Evolutionary conservation across 140 eudicot species (phyloP).

Genomic region (Cichorium intybus): DNA sequence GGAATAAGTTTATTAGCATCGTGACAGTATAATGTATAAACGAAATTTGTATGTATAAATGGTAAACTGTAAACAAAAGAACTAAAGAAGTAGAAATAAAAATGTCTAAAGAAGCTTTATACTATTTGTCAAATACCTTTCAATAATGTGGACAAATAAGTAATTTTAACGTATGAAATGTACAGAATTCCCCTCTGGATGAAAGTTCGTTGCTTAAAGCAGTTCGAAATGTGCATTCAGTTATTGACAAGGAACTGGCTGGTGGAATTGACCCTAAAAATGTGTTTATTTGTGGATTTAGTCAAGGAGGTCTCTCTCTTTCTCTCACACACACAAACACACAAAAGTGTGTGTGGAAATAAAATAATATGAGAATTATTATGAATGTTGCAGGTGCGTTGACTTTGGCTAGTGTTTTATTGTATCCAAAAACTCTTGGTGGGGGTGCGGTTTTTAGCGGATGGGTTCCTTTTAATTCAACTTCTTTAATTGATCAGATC

Average conservation of each 20-base stretch:
- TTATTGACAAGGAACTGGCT: conserved; percentile 88
- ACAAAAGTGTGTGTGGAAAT: background rate
- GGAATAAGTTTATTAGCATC: background rate
- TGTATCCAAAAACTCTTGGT: conserved; percentile 89
- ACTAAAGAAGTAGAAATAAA: background rate
- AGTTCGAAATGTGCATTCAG: conserved; percentile 71
- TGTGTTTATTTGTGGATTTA: conserved; percentile 89
- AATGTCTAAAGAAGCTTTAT: background rate
- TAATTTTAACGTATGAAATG: conserved; percentile 12
- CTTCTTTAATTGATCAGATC: conserved; percentile 47
- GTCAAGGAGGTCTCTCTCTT: conserved; percentile 92
- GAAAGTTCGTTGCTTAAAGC: conserved; percentile 72
- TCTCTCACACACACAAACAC: conserved; percentile 4
- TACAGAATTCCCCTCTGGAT: conserved; percentile 75
- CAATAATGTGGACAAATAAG: background rate
- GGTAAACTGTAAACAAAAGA: background rate
- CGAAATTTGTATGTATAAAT: background rate
- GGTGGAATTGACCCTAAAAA: conserved; percentile 79
- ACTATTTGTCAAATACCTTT: no score
- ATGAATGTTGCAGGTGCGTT: conserved; percentile 70
- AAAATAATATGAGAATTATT: background rate
- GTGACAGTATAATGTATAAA: no score
- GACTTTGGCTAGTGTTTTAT: conserved; percentile 84
- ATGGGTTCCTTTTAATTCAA: conserved; percentile 90
- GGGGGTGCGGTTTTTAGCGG: conserved; percentile 97